These are phyloP conservation scores for Pythium diclinum DNA, from an alignment of 352 stramenopile species.

Conservation along the genomic window DNA sequence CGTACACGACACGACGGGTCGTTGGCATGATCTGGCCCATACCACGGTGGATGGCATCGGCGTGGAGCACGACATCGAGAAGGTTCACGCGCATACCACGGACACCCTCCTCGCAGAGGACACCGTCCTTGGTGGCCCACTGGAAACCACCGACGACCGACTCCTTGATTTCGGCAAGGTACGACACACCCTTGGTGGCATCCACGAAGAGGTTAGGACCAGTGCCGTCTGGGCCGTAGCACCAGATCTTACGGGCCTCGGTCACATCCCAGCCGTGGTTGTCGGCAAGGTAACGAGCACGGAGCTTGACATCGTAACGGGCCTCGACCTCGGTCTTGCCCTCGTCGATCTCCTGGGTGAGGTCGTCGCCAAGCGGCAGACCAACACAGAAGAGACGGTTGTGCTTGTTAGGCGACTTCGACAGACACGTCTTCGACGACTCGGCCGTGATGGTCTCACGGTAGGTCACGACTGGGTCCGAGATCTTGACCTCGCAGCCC, in stretches of 20 bases:
- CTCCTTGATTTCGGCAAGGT: constrained; percentile 99
- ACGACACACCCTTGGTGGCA: constrained; percentile 99
- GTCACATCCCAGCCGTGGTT: constrained; percentile 98
- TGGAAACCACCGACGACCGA: constrained; percentile 98
- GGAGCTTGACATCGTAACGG: constrained; percentile 95
- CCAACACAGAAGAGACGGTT: constrained; percentile 99
- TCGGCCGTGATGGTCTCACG: constrained; percentile 97
- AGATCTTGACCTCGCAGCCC: constrained; percentile 98
- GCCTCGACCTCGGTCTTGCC: constrained; percentile 90
- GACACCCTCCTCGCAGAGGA: constrained; percentile 98
- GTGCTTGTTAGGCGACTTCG: constrained; percentile 99
- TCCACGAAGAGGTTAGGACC: constrained; percentile 99
- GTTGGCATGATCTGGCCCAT: constrained; percentile 99
- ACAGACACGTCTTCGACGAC: constrained; percentile 95
- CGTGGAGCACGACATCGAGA: constrained; percentile 99
- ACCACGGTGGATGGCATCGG: constrained; percentile 99
- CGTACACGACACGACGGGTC: constrained; percentile 97
- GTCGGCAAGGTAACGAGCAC: constrained; percentile 96
- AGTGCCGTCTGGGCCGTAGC: constrained; percentile 98
- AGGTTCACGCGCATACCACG: constrained; percentile 97
- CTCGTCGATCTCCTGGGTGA: constrained; percentile 97
- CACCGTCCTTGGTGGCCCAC: constrained; percentile 97
- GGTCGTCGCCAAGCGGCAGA: constrained; percentile 88
- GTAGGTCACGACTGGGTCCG: constrained; percentile 99
- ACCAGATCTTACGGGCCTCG: constrained; percentile 99